Evolutionary conservation across 805 yeast genomes (phyloP).

Genomic region (Tetrapisispora namnaoensis): DNA sequence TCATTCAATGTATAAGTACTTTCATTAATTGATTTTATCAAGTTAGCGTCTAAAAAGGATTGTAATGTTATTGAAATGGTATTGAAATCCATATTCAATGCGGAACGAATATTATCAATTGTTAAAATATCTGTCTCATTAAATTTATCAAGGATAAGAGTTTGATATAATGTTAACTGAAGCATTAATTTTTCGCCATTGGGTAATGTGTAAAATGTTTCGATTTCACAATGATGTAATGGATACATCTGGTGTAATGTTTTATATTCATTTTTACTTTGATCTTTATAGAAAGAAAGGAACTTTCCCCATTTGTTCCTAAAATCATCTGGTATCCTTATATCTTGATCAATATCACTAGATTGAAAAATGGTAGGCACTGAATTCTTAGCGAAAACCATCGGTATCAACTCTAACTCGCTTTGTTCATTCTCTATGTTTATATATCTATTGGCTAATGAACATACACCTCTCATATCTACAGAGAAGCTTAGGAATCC

Average conservation of each 20-base stretch:
- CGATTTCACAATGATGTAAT: slow-evolving; percentile 25
- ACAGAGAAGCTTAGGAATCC: not conserved
- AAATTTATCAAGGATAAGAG: slow-evolving; percentile 18
- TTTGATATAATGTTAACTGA: slow-evolving; percentile 21
- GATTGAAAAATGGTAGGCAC: slow-evolving; percentile 13
- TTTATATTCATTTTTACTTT: slow-evolving; percentile 10
- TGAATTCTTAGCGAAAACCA: slow-evolving; percentile 17
- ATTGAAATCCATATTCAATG: slow-evolving; percentile 3
- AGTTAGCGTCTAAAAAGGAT: slow-evolving; percentile 14
- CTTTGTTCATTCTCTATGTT: not conserved
- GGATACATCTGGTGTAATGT: slow-evolving; percentile 13
- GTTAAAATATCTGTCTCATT: slow-evolving; percentile 12
- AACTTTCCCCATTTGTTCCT: slow-evolving; percentile 13
- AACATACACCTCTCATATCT: not conserved
- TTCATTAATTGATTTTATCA: slow-evolving; percentile 7
- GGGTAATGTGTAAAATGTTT: slow-evolving; percentile 11
- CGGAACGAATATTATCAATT: slow-evolving; percentile 5
- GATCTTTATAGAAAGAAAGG: slow-evolving; percentile 2
- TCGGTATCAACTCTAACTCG: slow-evolving; percentile 5
- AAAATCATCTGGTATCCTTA: slow-evolving; percentile 14
- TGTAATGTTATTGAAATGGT: slow-evolving; percentile 9
- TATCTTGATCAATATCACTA: not conserved
- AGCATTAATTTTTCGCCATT: slow-evolving; percentile 11
- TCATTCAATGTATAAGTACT: slow-evolving; percentile 12
- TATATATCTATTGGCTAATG: not conserved